phyloP scores from a whole-genome alignment of 352 stramenopile species.

The Pythium scleroteichum region DNA sequence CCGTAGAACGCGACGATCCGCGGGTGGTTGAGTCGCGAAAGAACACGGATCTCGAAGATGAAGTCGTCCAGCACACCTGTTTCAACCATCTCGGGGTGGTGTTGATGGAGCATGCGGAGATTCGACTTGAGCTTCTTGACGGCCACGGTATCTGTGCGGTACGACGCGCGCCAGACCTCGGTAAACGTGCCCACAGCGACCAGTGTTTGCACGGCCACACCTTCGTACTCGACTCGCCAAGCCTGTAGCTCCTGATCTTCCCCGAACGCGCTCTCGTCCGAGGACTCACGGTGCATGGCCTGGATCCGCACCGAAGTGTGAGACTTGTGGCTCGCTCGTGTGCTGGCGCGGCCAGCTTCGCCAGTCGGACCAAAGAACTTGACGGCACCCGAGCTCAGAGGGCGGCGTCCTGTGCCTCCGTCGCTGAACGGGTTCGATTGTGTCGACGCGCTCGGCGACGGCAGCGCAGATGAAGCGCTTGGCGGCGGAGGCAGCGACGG shows the following conservation, averaged over 20 bases:
- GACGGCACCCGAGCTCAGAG: too few species aligned
- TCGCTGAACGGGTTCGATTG: neutral
- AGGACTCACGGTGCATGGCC: neutral
- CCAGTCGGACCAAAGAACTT: too few species aligned
- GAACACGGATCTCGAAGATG: constrained; percentile 49
- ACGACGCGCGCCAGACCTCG: constrained; percentile 46
- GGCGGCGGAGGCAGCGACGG: neutral
- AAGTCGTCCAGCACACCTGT: constrained; percentile 42
- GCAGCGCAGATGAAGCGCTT: neutral
- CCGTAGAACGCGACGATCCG: constrained; percentile 56
- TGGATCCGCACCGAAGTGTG: neutral
- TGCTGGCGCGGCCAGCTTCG: too few species aligned
- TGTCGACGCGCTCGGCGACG: neutral
- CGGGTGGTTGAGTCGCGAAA: constrained; percentile 50
- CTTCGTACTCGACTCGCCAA: constrained; percentile 42
- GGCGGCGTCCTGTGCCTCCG: too few species aligned
- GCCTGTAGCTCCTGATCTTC: constrained; percentile 41
- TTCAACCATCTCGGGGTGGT: constrained; percentile 29
- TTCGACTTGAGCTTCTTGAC: constrained; percentile 42
- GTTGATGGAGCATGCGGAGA: constrained; percentile 23
- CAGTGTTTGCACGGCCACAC: constrained; percentile 27
- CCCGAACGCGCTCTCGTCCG: constrained; percentile 24
- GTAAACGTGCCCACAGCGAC: constrained; percentile 35
- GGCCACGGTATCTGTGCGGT: constrained; percentile 39
- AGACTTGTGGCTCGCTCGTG: neutral